Evolutionary conservation across 805 yeast species (phyloP).

Genomic region (Starmerella riodocensis): DNA sequence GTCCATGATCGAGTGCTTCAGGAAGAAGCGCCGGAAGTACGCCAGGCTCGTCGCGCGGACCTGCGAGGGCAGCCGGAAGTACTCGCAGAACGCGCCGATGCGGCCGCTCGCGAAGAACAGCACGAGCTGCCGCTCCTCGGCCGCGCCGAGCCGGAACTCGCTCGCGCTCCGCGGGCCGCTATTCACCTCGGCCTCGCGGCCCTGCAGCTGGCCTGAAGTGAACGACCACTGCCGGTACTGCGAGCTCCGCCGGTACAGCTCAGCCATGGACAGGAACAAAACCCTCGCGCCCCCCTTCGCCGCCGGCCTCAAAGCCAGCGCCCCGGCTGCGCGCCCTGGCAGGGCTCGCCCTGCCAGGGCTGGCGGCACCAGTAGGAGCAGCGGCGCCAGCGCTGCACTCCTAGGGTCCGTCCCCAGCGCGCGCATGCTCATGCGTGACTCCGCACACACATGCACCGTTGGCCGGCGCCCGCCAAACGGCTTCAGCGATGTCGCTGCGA

Average conservation of each 20-base stretch:
- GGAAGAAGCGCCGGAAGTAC: constrained; percentile 67
- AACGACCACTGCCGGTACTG: constrained; percentile 84
- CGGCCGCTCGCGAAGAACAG: constrained; percentile 54
- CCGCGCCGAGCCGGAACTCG: constrained; percentile 39
- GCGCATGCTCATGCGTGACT: no score
- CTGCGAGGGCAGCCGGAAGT: constrained; percentile 74
- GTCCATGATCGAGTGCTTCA: constrained; percentile 72
- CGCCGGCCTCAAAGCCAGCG: no score
- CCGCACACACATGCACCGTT: no score
- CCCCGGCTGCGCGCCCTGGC: no score
- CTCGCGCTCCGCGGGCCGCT: constrained; percentile 21
- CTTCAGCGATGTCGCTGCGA: no score
- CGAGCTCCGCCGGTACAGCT: constrained; percentile 71
- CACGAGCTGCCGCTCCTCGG: constrained; percentile 61
- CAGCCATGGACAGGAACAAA: constrained; percentile 50
- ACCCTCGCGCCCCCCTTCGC: no score
- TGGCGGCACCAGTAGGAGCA: no score
- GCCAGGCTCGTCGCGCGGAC: constrained; percentile 76
- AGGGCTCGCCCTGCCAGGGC: no score
- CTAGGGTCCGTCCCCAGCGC: no score
- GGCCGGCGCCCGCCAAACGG: no score
- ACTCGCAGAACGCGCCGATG: constrained; percentile 54
- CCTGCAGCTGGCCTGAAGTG: constrained; percentile 42
- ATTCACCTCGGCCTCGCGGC: constrained; percentile 39
- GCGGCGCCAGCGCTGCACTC: no score